Conservation (phyloP, 768 basidiomycete genomes). For the Leccinellum albellum region DNA sequence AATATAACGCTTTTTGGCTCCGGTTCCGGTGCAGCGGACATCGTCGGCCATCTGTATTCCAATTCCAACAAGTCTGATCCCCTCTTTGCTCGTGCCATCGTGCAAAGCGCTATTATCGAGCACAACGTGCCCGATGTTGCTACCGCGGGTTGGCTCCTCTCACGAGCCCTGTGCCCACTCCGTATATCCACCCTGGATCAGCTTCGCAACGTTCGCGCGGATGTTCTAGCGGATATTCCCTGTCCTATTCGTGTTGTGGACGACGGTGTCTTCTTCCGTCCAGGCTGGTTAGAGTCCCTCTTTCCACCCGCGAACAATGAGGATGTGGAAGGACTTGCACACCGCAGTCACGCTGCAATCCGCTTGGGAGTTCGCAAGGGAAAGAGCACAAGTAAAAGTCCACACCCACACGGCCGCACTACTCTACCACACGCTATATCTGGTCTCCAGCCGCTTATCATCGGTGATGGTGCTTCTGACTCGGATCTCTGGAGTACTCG, state of each 20-base stretch:
- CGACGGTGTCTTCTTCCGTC: conserved; percentile 65
- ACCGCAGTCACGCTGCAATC: conserved; percentile 15
- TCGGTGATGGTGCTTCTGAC: conserved; percentile 68
- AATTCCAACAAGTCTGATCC: conserved; percentile 54
- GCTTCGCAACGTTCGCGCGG: conserved; percentile 55
- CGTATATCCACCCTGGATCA: conserved; percentile 55
- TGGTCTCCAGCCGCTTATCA: conserved; percentile 62
- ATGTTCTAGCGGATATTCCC: conserved; percentile 52
- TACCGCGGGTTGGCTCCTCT: conserved; percentile 64
- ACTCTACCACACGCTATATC: conserved; percentile 12
- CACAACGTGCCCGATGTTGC: conserved; percentile 56
- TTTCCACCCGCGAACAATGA: conserved; percentile 28
- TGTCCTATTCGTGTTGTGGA: conserved; percentile 57
- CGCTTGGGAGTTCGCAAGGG: conserved; percentile 25
- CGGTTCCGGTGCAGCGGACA: conserved; percentile 47
- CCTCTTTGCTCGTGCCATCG: conserved; percentile 68
- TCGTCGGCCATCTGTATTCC: conserved; percentile 63
- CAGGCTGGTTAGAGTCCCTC: conserved; percentile 52
- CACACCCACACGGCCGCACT: conserved; percentile 22
- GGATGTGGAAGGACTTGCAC: conserved; percentile 12
- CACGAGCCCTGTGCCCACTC: conserved; percentile 56
- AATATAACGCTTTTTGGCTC: conserved; percentile 42
- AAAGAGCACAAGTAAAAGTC: conserved; percentile 26
- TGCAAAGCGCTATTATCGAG: conserved; percentile 70
- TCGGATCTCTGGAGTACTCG: conserved; percentile 60